Percentiles rank a stretch among this genome's conserved stretches.
These are phyloP conservation scores for Pedinophyceae sp. DNA, from an alignment of 139 green algal species.

Conservation along the genomic window DNA sequence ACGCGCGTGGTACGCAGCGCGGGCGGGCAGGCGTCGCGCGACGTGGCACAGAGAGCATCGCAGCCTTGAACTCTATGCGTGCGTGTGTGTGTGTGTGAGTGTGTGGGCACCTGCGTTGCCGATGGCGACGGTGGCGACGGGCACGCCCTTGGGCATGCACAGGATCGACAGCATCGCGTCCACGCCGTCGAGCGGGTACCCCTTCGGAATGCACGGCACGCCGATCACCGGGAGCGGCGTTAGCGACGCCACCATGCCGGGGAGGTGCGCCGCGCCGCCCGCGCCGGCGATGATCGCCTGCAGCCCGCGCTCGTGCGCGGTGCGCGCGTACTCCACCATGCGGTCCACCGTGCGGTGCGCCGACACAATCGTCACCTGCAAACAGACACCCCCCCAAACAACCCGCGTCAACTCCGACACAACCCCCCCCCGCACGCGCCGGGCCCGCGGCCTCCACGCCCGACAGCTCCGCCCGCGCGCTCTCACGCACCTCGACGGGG, in stretches of 20 bases:
- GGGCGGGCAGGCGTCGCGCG: no score
- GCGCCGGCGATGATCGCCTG: conserved; percentile 86
- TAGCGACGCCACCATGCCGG: conserved; percentile 91
- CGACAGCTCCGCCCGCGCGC: no score
- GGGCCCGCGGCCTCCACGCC: no score
- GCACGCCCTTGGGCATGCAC: conserved; percentile 82
- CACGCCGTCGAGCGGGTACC: conserved; percentile 78
- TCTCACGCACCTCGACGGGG: conserved; percentile 10
- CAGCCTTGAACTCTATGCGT: no score
- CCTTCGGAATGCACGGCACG: conserved; percentile 73
- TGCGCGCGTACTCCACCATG: conserved; percentile 82
- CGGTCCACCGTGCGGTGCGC: conserved; percentile 89
- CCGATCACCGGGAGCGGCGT: conserved; percentile 91
- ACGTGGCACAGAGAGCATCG: not conserved
- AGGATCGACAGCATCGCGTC: conserved; percentile 89
- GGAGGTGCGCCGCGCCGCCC: conserved; percentile 86
- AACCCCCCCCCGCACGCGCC: no score
- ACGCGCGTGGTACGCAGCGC: no score
- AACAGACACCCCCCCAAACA: conserved; percentile 46
- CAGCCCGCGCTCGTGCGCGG: conserved; percentile 39
- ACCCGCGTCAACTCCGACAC: no score
- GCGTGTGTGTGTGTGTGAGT: no score
- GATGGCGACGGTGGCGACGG: conserved; percentile 92
- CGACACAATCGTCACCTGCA: conserved; percentile 75
- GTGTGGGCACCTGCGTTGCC: conserved; percentile 13